Conservation (phyloP, 2,329 filamentous ascomycete species). For the Arachnomyces sp. region DNA sequence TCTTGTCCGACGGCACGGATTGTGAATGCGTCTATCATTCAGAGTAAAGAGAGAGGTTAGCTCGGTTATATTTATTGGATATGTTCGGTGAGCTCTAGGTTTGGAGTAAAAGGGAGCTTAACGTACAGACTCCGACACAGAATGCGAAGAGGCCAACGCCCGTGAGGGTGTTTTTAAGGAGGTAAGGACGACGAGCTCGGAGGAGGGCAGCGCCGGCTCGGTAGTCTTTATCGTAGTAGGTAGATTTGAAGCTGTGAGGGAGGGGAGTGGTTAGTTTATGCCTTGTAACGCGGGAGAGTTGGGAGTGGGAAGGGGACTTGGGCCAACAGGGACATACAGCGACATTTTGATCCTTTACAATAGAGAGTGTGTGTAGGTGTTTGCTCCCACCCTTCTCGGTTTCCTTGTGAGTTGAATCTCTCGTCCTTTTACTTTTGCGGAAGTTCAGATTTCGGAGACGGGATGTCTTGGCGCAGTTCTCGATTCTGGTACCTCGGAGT, state of each 20-base stretch:
- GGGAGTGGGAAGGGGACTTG: background rate
- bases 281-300: conserved; percentile 2
- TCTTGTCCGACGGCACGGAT: conserved; percentile 88
- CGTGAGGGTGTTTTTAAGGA: conserved; percentile 80
- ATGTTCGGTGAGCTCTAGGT: no score
- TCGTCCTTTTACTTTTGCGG: no score
- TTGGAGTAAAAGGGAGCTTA: background rate
- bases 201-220: conserved; percentile 82
- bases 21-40: conserved; percentile 55
- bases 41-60: background rate
- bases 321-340: background rate
- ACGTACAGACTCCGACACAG: conserved; percentile 80
- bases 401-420: no score
- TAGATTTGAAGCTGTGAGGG: conserved; percentile 54
- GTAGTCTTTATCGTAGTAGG: conserved; percentile 87
- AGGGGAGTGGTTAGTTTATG: background rate
- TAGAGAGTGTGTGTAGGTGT: background rate
- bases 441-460: no score
- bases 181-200: conserved; percentile 82
- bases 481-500: no score
- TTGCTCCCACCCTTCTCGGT: background rate
- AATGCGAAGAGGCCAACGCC: conserved; percentile 69
- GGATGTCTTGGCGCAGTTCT: no score
- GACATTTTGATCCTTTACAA: background rate
- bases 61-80: background rate